A percentile compares a stretch with the other conserved stretches of the same genome.
Conservation (phyloP, 1,284 basidiomycete species). For the Cerrena zonata region DNA sequence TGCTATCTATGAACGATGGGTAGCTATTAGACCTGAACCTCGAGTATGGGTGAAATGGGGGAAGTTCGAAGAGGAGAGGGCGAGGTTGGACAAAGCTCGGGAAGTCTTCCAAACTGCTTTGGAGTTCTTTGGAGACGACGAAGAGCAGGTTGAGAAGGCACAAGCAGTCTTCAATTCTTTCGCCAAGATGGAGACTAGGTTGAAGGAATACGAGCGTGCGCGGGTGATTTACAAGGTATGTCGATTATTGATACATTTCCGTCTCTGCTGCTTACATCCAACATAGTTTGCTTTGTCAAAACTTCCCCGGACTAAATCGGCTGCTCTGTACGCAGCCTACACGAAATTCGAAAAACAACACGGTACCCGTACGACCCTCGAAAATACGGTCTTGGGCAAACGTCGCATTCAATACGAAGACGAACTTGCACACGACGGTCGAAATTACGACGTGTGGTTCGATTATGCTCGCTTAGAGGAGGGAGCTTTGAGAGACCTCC, state of each 20-base stretch:
- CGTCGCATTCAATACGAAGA: slow-evolving; percentile 97
- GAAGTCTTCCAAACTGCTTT: slow-evolving; percentile 96
- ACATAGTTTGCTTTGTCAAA: slow-evolving; percentile 86
- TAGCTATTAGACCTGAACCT: slow-evolving; percentile 88
- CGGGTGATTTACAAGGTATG: slow-evolving; percentile 91
- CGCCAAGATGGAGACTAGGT: slow-evolving; percentile 93
- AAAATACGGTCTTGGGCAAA: slow-evolving; percentile 92
- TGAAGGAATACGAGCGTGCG: slow-evolving; percentile 95
- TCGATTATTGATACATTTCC: no score
- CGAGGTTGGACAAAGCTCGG: slow-evolving; percentile 80
- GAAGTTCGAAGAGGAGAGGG: slow-evolving; percentile 94
- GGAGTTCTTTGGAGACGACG: slow-evolving; percentile 95
- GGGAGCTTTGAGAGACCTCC: slow-evolving; percentile 71
- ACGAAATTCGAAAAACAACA: slow-evolving; percentile 99
- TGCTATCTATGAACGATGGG: slow-evolving; percentile 90
- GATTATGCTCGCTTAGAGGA: slow-evolving; percentile 94
- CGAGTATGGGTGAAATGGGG: slow-evolving; percentile 96
- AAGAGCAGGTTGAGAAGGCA: slow-evolving; percentile 94
- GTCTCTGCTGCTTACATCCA: no score
- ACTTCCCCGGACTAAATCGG: slow-evolving; percentile 86
- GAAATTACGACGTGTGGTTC: slow-evolving; percentile 98
- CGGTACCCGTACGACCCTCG: slow-evolving; percentile 82
- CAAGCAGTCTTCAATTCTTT: slow-evolving; percentile 95
- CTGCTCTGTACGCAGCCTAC: slow-evolving; percentile 80
- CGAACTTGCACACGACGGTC: slow-evolving; percentile 79